These are phyloP conservation scores for Amylostereum areolatum DNA, from an alignment of 1,284 basidiomycete genomes.

Conservation along the genomic window DNA sequence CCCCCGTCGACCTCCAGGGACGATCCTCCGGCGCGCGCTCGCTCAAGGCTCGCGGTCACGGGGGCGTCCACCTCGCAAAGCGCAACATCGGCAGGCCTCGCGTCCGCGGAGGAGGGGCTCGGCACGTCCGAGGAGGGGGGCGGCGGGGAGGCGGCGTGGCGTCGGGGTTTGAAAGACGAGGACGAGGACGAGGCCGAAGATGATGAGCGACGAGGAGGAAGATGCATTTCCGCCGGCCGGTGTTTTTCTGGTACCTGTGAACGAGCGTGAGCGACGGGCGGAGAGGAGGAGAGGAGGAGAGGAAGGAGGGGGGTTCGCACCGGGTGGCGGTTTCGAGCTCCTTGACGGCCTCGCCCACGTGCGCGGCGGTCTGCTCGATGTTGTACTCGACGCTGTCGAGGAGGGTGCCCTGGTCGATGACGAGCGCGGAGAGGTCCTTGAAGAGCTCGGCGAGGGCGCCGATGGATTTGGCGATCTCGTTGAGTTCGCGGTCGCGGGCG, in stretches of 20 bases:
- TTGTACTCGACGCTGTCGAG: slow-evolving; percentile 98
- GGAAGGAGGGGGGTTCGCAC: slow-evolving; percentile 36
- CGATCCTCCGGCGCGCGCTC: too few relatives aligned
- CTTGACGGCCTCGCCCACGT: slow-evolving; percentile 79
- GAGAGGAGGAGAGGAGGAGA: slow-evolving; percentile 7
- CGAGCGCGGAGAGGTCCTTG: slow-evolving; percentile 87
- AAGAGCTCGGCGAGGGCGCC: slow-evolving; percentile 91
- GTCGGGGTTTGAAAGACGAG: slow-evolving; percentile 80
- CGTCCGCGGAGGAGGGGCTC: too few relatives aligned
- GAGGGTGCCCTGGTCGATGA: slow-evolving; percentile 97
- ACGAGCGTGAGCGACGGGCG: slow-evolving; percentile 2
- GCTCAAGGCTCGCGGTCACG: too few relatives aligned
- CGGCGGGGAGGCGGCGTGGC: slow-evolving; percentile 20
- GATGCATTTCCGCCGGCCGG: slow-evolving; percentile 89
- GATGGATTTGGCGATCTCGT: slow-evolving; percentile 91
- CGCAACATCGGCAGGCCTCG: too few relatives aligned
- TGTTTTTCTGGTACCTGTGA: slow-evolving; percentile 85
- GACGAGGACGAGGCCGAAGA: slow-evolving; percentile 77
- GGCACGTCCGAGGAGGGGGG: too few relatives aligned
- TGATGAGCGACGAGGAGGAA: slow-evolving; percentile 86
- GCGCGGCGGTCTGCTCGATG: slow-evolving; percentile 84
- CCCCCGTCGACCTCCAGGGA: too few relatives aligned
- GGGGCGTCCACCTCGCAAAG: too few relatives aligned
- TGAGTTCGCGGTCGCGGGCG: slow-evolving; percentile 73
- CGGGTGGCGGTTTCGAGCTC: slow-evolving; percentile 80